Conservation (phyloP, 768 basidiomycete species). For the Gloeophyllum trabeum region DNA sequence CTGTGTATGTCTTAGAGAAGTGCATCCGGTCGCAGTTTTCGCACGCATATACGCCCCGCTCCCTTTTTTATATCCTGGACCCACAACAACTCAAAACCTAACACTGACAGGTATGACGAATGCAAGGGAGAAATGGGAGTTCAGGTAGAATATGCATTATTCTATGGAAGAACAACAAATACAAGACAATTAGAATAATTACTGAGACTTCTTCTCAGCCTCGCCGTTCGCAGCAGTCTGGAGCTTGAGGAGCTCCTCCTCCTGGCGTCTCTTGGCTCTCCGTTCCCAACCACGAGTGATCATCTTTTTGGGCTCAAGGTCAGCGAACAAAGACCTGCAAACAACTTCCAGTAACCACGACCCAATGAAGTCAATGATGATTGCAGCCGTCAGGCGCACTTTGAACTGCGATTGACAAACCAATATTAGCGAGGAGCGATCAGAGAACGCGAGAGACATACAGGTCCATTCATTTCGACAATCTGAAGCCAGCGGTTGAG, state of each 20-base stretch:
- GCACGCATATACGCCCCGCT: no score
- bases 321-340: slow-evolving; percentile 84
- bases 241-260: slow-evolving; percentile 8
- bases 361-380: slow-evolving; percentile 82
- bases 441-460: slow-evolving; percentile 24
- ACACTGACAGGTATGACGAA: no score
- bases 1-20: slow-evolving; percentile 59
- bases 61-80: no score
- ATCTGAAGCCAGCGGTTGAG: slow-evolving; percentile 95
- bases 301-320: slow-evolving; percentile 76
- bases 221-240: slow-evolving; percentile 7
- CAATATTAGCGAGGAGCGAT: slow-evolving; percentile 8
- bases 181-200: neutral
- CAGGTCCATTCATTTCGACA: slow-evolving; percentile 73
- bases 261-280: slow-evolving; percentile 43
- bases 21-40: no score
- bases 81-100: no score
- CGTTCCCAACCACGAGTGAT: slow-evolving; percentile 78
- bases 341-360: slow-evolving; percentile 76
- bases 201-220: slow-evolving; percentile 27
- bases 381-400: slow-evolving; percentile 59
- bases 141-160: no score
- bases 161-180: no score
- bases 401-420: slow-evolving; percentile 61
- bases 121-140: no score